Conservation (phyloP, 2,329 filamentous ascomycete species). For the Penicillium sp. region DNA sequence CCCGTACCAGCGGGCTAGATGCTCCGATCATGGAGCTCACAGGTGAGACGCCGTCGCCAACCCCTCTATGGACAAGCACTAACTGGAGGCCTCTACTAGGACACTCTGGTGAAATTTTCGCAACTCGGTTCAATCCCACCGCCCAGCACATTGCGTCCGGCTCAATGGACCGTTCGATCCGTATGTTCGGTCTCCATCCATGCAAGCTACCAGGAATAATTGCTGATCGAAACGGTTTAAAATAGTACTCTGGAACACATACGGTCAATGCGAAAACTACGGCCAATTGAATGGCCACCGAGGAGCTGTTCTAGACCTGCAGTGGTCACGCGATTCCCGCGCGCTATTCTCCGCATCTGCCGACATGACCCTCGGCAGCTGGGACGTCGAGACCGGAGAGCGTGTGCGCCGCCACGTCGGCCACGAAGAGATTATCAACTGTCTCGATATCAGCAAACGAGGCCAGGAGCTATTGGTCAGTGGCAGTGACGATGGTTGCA, state of each 20-base stretch:
- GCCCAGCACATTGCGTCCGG: constrained; percentile 90
- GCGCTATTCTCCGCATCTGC: constrained; percentile 91
- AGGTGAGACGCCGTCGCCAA: constrained; percentile 55
- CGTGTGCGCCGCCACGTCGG: constrained; percentile 89
- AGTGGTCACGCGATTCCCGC: constrained; percentile 94
- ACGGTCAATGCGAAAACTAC: constrained; percentile 93
- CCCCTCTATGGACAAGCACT: constrained; percentile 6
- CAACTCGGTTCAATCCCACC: constrained; percentile 84
- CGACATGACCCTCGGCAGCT: constrained; percentile 89
- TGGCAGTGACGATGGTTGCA: constrained; percentile 88
- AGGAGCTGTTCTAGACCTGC: constrained; percentile 85
- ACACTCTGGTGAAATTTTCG: constrained; percentile 81
- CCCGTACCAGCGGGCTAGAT: constrained; percentile 79
- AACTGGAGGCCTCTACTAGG: constrained; percentile 40
- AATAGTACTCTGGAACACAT: constrained; percentile 88
- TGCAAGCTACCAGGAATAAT: neutral
- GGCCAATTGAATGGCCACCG: constrained; percentile 85
- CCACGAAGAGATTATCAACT: constrained; percentile 95
- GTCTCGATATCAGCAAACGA: constrained; percentile 81
- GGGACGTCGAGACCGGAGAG: constrained; percentile 90
- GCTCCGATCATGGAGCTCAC: constrained; percentile 93
- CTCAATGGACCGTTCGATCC: constrained; percentile 89
- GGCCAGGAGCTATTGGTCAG: constrained; percentile 90
- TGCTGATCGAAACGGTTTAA: neutral
- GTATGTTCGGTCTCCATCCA: constrained; percentile 53